Evolutionary conservation across 768 basidiomycete genomes (phyloP).

Genomic region (Tulasnella sp.): DNA sequence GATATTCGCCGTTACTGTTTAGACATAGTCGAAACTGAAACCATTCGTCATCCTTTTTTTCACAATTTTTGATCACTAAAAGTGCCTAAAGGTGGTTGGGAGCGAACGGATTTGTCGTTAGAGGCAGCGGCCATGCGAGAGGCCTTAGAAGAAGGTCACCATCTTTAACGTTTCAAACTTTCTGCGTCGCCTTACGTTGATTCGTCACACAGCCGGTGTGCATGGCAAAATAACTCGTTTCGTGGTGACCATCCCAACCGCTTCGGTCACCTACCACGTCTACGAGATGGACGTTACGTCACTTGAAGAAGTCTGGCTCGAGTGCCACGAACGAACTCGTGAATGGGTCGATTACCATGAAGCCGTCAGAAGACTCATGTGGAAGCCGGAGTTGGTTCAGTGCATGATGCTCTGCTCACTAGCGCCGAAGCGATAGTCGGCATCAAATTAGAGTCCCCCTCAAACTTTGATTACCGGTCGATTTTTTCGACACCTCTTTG

Average conservation of each 20-base stretch:
- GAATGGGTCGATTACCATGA: constrained; percentile 87
- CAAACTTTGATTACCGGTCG: no score
- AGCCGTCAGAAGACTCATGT: constrained; percentile 56
- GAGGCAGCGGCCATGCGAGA: constrained; percentile 84
- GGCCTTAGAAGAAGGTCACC: constrained; percentile 92
- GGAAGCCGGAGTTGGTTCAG: constrained; percentile 77
- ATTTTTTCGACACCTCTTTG: no score
- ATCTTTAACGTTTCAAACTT: constrained; percentile 35
- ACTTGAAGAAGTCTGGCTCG: constrained; percentile 71
- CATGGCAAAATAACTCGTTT: constrained; percentile 76
- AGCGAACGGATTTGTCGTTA: constrained; percentile 62
- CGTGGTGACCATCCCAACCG: constrained; percentile 67
- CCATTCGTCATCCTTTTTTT: background rate
- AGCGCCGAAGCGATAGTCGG: constrained; percentile 39
- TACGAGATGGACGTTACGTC: constrained; percentile 73
- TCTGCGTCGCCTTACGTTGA: constrained; percentile 17
- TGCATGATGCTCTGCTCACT: constrained; percentile 56
- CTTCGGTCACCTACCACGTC: constrained; percentile 75
- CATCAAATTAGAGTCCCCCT: no score
- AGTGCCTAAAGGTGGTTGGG: constrained; percentile 94
- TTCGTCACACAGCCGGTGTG: constrained; percentile 53
- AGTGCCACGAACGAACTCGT: constrained; percentile 60
- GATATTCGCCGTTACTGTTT: constrained; percentile 4
- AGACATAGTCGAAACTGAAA: background rate
- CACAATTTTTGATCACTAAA: constrained; percentile 13